Percentiles rank a stretch among this genome's conserved stretches.
These are phyloP conservation scores for Crithidia fasciculata DNA, from an alignment of 208 protist genomes.

Conservation along the genomic window DNA sequence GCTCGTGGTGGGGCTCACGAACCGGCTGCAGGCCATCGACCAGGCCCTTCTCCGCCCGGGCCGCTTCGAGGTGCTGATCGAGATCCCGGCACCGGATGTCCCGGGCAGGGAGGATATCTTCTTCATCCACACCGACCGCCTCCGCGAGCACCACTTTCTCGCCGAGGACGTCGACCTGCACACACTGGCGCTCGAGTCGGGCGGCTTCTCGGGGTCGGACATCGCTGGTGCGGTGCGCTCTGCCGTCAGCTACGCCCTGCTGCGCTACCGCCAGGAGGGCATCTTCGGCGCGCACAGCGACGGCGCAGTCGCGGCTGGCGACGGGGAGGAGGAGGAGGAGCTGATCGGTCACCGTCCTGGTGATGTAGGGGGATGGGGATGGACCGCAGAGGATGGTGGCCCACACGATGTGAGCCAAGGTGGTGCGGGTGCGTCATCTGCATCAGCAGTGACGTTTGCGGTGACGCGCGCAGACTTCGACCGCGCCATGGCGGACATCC, in stretches of 20 bases:
- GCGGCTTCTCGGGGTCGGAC: conserved; percentile 98
- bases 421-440: neutral
- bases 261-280: conserved; percentile 52
- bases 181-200: conserved; percentile 92
- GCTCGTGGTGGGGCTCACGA: conserved; percentile 95
- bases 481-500: conserved; percentile 46
- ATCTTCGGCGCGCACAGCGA: conserved; percentile 3
- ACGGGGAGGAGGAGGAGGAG: neutral
- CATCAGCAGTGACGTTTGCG: neutral
- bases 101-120: conserved; percentile 89
- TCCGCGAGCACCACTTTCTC: conserved; percentile 89
- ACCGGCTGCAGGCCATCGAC: conserved; percentile 91
- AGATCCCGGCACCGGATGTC: conserved; percentile 85
- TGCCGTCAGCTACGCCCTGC: conserved; percentile 84
- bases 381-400: neutral
- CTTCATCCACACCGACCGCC: conserved; percentile 88
- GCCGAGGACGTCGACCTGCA: conserved; percentile 84
- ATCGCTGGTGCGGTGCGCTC: conserved; percentile 85
- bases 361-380: conserved; percentile 1
- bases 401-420: too few species aligned
- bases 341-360: conserved; percentile 16
- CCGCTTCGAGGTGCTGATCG: conserved; percentile 94
- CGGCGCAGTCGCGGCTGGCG: neutral
- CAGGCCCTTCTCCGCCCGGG: conserved; percentile 92
- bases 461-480: conserved; percentile 34